phyloP scores from a whole-genome alignment of 2,329 filamentous ascomycete species.

The Verticillium klebahnii region DNA sequence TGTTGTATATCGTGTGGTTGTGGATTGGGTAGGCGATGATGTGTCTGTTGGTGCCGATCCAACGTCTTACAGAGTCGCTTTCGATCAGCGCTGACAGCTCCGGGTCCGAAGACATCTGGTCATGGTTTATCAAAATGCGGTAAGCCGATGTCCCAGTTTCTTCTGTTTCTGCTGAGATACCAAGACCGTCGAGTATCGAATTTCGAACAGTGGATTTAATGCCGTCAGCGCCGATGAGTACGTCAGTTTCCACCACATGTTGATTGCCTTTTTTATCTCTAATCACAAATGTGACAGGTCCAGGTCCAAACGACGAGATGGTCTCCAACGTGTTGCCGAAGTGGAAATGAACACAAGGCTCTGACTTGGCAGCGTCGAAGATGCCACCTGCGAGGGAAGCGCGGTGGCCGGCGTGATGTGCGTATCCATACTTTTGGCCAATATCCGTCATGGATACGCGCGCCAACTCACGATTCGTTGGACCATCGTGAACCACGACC shows the following conservation, averaged over 20 bases:
- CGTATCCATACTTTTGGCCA: conserved; percentile 62
- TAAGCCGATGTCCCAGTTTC: conserved; percentile 50
- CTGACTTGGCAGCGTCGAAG: conserved; percentile 61
- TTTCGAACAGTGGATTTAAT: conserved; percentile 44
- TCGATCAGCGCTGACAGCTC: conserved; percentile 59
- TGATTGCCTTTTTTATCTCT: conserved; percentile 50
- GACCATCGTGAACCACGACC: conserved; percentile 49
- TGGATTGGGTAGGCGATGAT: conserved; percentile 65
- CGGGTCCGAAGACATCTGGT: conserved; percentile 60
- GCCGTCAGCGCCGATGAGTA: conserved; percentile 49
- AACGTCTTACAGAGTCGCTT: conserved; percentile 52
- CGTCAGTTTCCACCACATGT: conserved; percentile 40
- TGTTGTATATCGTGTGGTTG: conserved; percentile 61
- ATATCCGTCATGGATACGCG: conserved; percentile 67
- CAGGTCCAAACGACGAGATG: conserved; percentile 54
- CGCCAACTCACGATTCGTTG: conserved; percentile 62
- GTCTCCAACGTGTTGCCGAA: conserved; percentile 54
- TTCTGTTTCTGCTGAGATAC: conserved; percentile 35
- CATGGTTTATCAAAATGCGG: conserved; percentile 45
- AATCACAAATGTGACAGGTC: conserved; percentile 52
- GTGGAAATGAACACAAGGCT: conserved; percentile 62
- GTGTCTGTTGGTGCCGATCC: conserved; percentile 62
- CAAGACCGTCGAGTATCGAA: conserved; percentile 48
- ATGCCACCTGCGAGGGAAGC: conserved; percentile 64
- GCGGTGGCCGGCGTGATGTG: conserved; percentile 76